Evolutionary conservation across 1,284 basidiomycete species (phyloP).

Genomic region (Pterula multifida): DNA sequence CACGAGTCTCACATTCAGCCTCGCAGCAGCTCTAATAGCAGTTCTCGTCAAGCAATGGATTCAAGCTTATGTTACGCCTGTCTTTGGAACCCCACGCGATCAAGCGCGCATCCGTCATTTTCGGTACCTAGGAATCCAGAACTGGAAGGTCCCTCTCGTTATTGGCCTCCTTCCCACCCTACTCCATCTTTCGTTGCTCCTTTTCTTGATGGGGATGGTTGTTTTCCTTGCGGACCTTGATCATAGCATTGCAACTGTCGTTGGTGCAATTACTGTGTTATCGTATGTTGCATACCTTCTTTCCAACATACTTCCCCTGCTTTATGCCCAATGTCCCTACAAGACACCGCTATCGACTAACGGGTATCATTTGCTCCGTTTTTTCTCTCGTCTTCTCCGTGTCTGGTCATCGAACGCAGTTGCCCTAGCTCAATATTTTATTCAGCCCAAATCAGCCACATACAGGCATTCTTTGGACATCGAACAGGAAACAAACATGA

Average conservation of each 20-base stretch:
- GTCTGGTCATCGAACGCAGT: too few relatives aligned
- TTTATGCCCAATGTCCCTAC: not conserved
- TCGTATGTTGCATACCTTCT: not conserved
- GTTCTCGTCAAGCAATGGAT: constrained; percentile 16
- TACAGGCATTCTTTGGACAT: not conserved
- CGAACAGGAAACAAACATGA: not conserved
- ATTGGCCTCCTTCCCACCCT: constrained; percentile 12
- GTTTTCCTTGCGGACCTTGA: constrained; percentile 13
- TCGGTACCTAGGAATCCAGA: constrained; percentile 10
- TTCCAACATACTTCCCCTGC: not conserved
- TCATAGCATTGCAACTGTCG: constrained; percentile 9
- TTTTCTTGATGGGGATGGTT: constrained; percentile 14
- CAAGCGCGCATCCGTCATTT: constrained; percentile 11
- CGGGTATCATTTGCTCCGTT: not conserved
- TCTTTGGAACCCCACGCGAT: constrained; percentile 5
- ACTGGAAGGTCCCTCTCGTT: constrained; percentile 12
- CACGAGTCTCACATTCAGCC: constrained; percentile 12
- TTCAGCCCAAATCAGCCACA: not conserved
- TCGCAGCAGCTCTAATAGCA: constrained; percentile 13
- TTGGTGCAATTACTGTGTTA: not conserved
- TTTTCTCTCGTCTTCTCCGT: too few relatives aligned
- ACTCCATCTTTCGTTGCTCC: constrained; percentile 13
- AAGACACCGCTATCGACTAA: not conserved
- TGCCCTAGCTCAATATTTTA: too few relatives aligned
- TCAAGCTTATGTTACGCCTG: constrained; percentile 11